Evolutionary conservation across 345 rosid species (phyloP), one percentile per base, ranked within the genome.

Genomic region (Passiflora organensis): DNA sequence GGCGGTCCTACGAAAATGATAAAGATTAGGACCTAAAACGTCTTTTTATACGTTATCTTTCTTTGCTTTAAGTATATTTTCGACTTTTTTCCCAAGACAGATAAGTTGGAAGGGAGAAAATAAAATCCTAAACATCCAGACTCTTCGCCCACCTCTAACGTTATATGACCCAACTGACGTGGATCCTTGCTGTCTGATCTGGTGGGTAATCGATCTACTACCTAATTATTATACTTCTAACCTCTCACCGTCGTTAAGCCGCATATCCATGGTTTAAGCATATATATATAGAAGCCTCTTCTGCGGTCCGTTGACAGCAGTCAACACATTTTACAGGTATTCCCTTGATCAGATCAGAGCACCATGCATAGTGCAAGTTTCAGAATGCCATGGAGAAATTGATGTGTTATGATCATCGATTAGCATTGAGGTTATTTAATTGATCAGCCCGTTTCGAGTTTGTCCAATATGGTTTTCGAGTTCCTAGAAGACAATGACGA

Each of bases 111-210:
- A n/a, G n/a, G n/a, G n/a, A n/a, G n/a, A n/a, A n/a, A n/a, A n/a
- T n/a, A n/a, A n/a, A n/a, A n/a, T n/a, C n/a, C n/a, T n/a, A n/a
- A n/a, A n/a, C n/a, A n/a, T n/a, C n/a, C n/a, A n/a, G n/a, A n/a
- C n/a, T n/a, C n/a, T n/a, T n/a, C n/a, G n/a, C n/a, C n/a, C n/a
- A n/a, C n/a, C n/a, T n/a, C n/a, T n/a, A n/a, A n/a, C n/a, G n/a
- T 64, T 75, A 72, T 66, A 58, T 75, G 75, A 50, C 59, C 18
- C 19, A 58, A 64, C n/a, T 71, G 72, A 77, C 85, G 66, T 70
- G 80, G 81, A 64, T 6, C 62, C 38, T 10, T 60, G 77, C 76
- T 78, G 84, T 77, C 78, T 51, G 44, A 53, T 6, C 49, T 37
- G 76, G 75, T 68, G 66, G 52, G 38, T 4, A 34, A 55, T 68